Base-by-base conservation (phyloP, 495 filamentous ascomycete species). In the Penicillium samsonianum region DNA sequence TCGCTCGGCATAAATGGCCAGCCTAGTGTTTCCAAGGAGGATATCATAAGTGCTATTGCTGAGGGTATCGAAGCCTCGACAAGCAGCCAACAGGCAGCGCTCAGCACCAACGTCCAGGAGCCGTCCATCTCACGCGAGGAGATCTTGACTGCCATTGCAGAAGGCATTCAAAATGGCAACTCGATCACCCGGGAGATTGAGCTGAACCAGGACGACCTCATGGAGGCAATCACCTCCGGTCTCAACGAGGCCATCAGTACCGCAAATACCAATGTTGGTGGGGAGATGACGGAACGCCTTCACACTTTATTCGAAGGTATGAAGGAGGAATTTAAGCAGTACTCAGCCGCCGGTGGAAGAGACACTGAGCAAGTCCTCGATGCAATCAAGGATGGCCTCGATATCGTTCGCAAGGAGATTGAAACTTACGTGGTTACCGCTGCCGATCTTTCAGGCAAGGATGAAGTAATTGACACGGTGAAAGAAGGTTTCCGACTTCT, bases 351-450 rank as follows among this genome's bases (percentile, higher is more conserved):
- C 25, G 89, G 84, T 62, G 89, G 87, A 42, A 78, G 82, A 50
- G 90, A 91, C 64, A 91, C 88, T 0, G 89, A 91, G 67, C 86
- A 94, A 62, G 82, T 95, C 23, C 78, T 96, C 2, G 89, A 93
- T 67, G 88, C 90, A 2, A 84, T 93, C 55, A 92, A 89, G 65
- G 91, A 95, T 67, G 90, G 90, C 3, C 81, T 96, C 37, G 90
- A 92, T 60, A 83, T 82, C 48, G 81, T 97, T 4, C 84, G 89
- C n/a, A 78, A 79, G 22, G 86, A 93, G 46, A 90, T 96, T 53
- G 90, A 94, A 71, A 75, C 71, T n/a, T 93, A 92, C 56, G 87
- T 90, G 22, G 85, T 88, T 51, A 80, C 81, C 22, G 84, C 84
- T 17, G 78, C 82, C 26, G 87, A 88, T 63, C 79, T 83, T 2